phyloP scores from a whole-genome alignment of 176 grass and related monocot genomes.

The Olyra latifolia region DNA sequence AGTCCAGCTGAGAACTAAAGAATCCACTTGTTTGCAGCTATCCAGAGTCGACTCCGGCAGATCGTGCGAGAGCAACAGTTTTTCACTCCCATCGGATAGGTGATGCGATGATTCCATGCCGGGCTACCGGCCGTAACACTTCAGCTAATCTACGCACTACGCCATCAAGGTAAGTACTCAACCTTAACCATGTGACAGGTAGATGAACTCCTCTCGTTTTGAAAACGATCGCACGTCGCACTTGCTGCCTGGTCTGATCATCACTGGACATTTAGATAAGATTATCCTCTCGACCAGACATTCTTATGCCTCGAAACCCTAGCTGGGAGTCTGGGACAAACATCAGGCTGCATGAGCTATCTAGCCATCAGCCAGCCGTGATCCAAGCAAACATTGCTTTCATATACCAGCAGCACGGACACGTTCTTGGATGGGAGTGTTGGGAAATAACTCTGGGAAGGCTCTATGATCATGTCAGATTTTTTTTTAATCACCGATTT shows the following conservation, averaged over 20 bases:
- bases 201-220: not conserved
- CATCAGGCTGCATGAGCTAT: conserved; percentile 11
- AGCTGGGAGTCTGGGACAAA: conserved; percentile 4
- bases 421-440: not conserved
- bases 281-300: not conserved
- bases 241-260: not conserved
- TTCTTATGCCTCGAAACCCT: conserved; percentile 13
- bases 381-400: conserved; percentile 15
- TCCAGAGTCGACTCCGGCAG: not conserved
- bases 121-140: not conserved
- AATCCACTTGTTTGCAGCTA: not conserved
- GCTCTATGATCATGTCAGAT: conserved; percentile 19
- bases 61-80: not conserved
- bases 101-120: not conserved
- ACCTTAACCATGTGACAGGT: not conserved
- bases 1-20: not conserved
- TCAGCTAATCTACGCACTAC: not conserved
- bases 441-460: conserved; percentile 16
- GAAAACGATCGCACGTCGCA: not conserved
- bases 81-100: not conserved
- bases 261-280: conserved; percentile 10
- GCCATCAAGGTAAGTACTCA: not conserved
- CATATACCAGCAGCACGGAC: conserved; percentile 17
- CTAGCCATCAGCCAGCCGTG: not conserved
- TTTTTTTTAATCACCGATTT: conserved; percentile 24